Evolutionary conservation across 768 basidiomycete genomes (phyloP).

Genomic region (Pisolithus sp.): DNA sequence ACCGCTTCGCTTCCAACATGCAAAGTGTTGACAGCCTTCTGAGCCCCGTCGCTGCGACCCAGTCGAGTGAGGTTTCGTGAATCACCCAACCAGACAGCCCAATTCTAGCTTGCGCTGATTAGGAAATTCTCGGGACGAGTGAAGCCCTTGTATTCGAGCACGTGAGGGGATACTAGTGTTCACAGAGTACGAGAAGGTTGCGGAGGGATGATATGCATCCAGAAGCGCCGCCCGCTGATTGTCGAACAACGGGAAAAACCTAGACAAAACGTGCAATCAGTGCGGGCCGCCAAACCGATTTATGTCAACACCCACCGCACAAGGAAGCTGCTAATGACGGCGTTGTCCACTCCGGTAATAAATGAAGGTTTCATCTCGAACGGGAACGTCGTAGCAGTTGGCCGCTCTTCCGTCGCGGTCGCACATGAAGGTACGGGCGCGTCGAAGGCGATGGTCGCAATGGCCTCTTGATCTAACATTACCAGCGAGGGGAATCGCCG

Average conservation of each 20-base stretch:
- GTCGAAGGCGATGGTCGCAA: conserved; percentile 74
- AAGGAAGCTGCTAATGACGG: conserved; percentile 70
- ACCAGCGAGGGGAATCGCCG: conserved; percentile 76
- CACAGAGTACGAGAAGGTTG: conserved; percentile 88
- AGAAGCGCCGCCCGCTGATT: conserved; percentile 58
- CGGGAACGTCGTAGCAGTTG: conserved; percentile 72
- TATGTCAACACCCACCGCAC: conserved; percentile 47
- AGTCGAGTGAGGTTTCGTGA: conserved; percentile 78
- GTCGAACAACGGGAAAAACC: conserved; percentile 85
- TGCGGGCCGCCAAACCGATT: background rate
- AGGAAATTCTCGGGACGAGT: conserved; percentile 58
- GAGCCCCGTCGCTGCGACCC: conserved; percentile 49
- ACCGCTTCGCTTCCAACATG: conserved; percentile 66
- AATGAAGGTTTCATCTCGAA: conserved; percentile 66
- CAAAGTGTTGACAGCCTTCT: conserved; percentile 58
- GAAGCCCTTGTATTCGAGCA: conserved; percentile 66
- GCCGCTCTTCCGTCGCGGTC: conserved; percentile 32
- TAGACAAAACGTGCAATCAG: conserved; percentile 25
- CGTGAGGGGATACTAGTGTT: conserved; percentile 80
- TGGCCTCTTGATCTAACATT: conserved; percentile 78
- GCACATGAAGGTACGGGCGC: conserved; percentile 49
- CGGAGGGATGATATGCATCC: conserved; percentile 72
- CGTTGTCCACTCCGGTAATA: conserved; percentile 65
- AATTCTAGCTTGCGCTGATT: conserved; percentile 80
- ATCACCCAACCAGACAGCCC: conserved; percentile 63